Evolutionary conservation across 495 filamentous ascomycete genomes (phyloP).

Genomic region (Aspergillus mulundensis): DNA sequence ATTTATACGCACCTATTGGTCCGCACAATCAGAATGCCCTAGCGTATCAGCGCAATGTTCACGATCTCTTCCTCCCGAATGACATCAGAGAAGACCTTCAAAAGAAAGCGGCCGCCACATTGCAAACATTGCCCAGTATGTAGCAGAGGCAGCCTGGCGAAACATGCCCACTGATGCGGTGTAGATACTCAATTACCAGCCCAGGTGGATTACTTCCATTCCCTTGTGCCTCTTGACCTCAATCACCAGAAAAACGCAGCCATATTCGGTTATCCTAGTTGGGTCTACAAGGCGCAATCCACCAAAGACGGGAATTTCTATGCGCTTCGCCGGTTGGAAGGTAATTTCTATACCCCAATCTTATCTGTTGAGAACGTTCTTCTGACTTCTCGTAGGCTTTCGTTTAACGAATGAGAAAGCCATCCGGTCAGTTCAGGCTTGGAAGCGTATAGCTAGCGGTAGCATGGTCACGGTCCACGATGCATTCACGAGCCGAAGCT

Average conservation of each 20-base stretch:
- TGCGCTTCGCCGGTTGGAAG: conserved; percentile 80
- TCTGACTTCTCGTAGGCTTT: conserved; percentile 44
- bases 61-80: conserved; percentile 88
- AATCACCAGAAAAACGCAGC: conserved; percentile 69
- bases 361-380: not conserved
- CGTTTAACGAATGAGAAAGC: conserved; percentile 85
- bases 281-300: conserved; percentile 94
- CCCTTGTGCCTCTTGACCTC: conserved; percentile 84
- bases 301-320: conserved; percentile 81
- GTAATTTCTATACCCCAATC: conserved; percentile 28
- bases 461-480: conserved; percentile 85
- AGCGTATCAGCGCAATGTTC: conserved; percentile 76
- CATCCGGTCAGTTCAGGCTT: conserved; percentile 79
- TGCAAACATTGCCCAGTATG: conserved; percentile 80
- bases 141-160: not conserved
- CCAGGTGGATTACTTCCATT: conserved; percentile 80
- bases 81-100: conserved; percentile 82
- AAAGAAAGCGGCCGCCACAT: conserved; percentile 77
- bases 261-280: conserved; percentile 80
- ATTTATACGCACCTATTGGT: conserved; percentile 87
- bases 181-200: conserved; percentile 67
- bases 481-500: conserved; percentile 87
- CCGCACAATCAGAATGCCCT: conserved; percentile 72
- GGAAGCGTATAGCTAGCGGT: conserved; percentile 80
- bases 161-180: conserved; percentile 8